Evolutionary conservation across 2,329 filamentous ascomycete genomes (phyloP).

Genomic region (Fonsecaea pedrosoi): DNA sequence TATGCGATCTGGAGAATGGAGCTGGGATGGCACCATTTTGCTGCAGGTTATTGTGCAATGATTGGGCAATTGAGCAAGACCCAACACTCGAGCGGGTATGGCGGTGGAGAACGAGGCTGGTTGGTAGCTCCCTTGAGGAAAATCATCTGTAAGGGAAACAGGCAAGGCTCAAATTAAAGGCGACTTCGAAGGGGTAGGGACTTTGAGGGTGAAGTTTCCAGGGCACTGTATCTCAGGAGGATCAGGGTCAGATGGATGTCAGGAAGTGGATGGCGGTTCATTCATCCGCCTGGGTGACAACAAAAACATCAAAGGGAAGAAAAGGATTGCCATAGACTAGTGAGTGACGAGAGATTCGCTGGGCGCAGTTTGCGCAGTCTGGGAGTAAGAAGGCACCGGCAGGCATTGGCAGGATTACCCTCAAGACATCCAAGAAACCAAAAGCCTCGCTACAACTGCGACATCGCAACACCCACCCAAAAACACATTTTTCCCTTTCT

Average conservation of each 20-base stretch:
- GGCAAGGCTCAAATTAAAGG: neutral
- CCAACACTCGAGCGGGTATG: neutral
- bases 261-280: neutral
- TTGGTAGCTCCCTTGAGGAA: neutral
- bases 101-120: conserved; percentile 10
- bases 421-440: neutral
- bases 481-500: neutral
- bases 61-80: conserved; percentile 1
- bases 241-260: neutral
- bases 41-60: conserved; percentile 1
- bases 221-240: neutral
- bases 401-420: neutral
- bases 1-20: conserved; percentile 3
- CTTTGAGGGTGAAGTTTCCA: neutral
- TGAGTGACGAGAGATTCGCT: neutral
- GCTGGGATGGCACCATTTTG: conserved; percentile 3
- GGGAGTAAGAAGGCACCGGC: neutral
- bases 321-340: neutral
- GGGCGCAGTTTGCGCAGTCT: neutral
- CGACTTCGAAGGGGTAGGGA: neutral
- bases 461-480: neutral
- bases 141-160: neutral
- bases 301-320: neutral
- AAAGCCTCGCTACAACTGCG: neutral
- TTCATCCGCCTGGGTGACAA: neutral